These are phyloP conservation scores for Moricandia arvensis DNA, from an alignment of 345 rosid species.

Conservation along the genomic window DNA sequence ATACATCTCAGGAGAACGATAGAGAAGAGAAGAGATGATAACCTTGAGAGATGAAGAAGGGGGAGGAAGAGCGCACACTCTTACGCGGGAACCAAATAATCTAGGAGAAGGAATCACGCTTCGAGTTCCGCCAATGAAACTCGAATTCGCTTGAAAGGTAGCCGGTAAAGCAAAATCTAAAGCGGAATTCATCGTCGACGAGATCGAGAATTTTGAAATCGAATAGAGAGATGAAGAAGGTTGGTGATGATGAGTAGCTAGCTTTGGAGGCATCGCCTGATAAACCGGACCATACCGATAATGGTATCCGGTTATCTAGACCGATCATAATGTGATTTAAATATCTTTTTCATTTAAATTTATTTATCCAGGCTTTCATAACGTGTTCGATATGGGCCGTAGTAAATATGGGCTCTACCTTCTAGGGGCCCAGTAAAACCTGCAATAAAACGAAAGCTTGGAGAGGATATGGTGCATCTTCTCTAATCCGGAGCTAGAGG, in stretches of 20 bases:
- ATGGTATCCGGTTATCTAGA: background rate
- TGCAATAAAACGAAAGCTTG: background rate
- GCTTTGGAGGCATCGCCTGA: background rate
- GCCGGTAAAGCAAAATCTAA: constrained; percentile 14
- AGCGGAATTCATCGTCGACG: constrained; percentile 2
- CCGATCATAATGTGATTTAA: background rate
- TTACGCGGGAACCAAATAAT: constrained; percentile 11
- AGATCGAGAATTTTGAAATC: background rate
- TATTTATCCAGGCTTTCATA: no score
- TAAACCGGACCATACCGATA: background rate
- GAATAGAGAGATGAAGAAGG: background rate
- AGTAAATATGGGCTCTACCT: background rate
- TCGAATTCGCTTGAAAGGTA: constrained; percentile 18
- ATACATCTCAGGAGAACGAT: background rate
- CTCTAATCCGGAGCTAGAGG: constrained; percentile 30
- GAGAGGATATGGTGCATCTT: background rate
- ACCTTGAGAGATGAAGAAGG: constrained; percentile 34
- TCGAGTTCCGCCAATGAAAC: background rate
- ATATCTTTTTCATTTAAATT: no score
- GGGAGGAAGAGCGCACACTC: constrained; percentile 23
- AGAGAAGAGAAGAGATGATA: background rate
- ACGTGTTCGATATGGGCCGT: background rate
- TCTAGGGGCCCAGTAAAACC: background rate
- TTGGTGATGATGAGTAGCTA: background rate
- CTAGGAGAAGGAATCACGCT: background rate